phyloP scores from a whole-genome alignment of 1,284 basidiomycete species.

The Amylostereum chailletii region DNA sequence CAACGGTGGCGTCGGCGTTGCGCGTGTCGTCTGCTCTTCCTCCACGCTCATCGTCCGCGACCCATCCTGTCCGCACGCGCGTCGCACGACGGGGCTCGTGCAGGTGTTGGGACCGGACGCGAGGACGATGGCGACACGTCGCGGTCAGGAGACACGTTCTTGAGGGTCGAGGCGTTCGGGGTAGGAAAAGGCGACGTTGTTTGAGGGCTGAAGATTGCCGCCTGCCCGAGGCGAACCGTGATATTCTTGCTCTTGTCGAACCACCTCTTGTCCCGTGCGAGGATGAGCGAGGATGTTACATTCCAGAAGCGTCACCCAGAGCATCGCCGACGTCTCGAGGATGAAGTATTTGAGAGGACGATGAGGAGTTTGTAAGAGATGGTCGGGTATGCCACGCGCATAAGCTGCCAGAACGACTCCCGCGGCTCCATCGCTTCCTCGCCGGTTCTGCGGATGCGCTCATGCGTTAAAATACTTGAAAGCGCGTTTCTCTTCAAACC shows the following conservation, averaged over 20 bases:
- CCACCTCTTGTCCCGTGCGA: slow-evolving; percentile 86
- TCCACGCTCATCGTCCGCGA: no score
- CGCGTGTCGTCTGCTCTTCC: no score
- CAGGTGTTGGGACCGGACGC: no score
- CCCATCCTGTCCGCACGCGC: no score
- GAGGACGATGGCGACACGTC: no score
- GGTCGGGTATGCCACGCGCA: slow-evolving; percentile 60
- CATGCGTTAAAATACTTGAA: no score
- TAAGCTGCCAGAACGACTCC: slow-evolving; percentile 35
- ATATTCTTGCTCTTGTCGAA: slow-evolving; percentile 72
- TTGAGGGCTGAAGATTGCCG: slow-evolving; percentile 62
- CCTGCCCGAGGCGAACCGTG: slow-evolving; percentile 63
- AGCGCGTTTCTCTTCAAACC: no score
- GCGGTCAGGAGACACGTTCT: no score
- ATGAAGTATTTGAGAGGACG: slow-evolving; percentile 64
- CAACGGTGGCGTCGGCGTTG: no score
- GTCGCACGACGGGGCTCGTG: no score
- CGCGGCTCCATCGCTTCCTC: not conserved
- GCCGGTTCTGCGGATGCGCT: no score
- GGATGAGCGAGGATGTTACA: slow-evolving; percentile 48
- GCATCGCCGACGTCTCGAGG: slow-evolving; percentile 67
- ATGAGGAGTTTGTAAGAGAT: slow-evolving; percentile 72
- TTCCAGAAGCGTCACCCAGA: slow-evolving; percentile 66
- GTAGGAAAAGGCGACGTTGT: slow-evolving; percentile 74
- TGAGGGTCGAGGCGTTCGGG: slow-evolving; percentile 58